Conservation (phyloP, 2,329 filamentous ascomycete species). For the Fusarium sp. region DNA sequence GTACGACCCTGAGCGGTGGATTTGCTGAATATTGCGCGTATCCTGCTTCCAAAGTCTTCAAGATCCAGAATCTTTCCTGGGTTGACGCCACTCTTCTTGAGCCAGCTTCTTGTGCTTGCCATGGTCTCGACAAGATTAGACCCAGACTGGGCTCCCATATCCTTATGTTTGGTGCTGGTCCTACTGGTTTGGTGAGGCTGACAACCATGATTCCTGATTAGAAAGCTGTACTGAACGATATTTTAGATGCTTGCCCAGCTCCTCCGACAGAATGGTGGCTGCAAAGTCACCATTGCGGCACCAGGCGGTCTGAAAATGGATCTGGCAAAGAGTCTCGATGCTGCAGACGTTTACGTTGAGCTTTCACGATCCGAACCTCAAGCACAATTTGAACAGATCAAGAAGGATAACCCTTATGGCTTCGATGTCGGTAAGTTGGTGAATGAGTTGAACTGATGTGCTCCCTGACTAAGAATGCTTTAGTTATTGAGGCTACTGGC, state of each 20-base stretch:
- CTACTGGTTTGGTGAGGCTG: slow-evolving; percentile 72
- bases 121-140: slow-evolving; percentile 78
- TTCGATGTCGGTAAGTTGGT: slow-evolving; percentile 73
- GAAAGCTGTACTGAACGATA: neutral
- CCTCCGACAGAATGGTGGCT: slow-evolving; percentile 76
- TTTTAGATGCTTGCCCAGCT: slow-evolving; percentile 71
- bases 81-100: slow-evolving; percentile 80
- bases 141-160: slow-evolving; percentile 76
- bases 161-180: slow-evolving; percentile 76
- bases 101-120: slow-evolving; percentile 79
- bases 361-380: slow-evolving; percentile 69
- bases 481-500: slow-evolving; percentile 78
- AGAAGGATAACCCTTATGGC: slow-evolving; percentile 77
- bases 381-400: slow-evolving; percentile 74
- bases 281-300: slow-evolving; percentile 78
- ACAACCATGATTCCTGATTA: neutral
- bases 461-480: slow-evolving; percentile 27
- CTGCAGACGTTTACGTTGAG: slow-evolving; percentile 69
- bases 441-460: neutral
- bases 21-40: slow-evolving; percentile 79
- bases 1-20: slow-evolving; percentile 77
- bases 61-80: slow-evolving; percentile 75
- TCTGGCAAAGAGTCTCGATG: slow-evolving; percentile 71
- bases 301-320: slow-evolving; percentile 80
- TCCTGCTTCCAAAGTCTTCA: slow-evolving; percentile 71